Evolutionary conservation across 2,329 filamentous ascomycete genomes (phyloP).

Genomic region (Colletotrichum sp.): DNA sequence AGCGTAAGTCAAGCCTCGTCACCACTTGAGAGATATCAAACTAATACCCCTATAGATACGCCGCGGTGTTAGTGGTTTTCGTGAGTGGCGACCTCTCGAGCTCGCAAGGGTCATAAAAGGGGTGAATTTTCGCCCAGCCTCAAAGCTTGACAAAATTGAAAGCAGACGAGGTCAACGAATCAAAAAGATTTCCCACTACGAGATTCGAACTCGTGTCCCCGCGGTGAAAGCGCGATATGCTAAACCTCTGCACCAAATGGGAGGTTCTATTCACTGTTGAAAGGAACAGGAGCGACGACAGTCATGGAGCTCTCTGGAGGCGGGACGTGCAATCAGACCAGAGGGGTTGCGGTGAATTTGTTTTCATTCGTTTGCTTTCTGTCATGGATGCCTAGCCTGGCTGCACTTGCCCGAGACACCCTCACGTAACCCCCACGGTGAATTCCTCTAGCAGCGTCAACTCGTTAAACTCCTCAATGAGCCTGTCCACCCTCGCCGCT

Average conservation of each 20-base stretch:
- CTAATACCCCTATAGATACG: not conserved
- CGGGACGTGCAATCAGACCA: not conserved
- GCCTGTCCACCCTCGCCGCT: slow-evolving; percentile 34
- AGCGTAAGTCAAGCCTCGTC: not conserved
- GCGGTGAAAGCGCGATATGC: not conserved
- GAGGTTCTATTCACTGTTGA: not conserved
- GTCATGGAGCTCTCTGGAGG: not conserved
- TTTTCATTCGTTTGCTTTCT: not conserved
- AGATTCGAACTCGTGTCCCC: not conserved
- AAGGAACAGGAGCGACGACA: not conserved
- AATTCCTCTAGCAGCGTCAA: slow-evolving; percentile 12
- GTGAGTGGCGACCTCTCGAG: not conserved
- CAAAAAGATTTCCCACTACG: not conserved
- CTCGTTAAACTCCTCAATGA: slow-evolving; percentile 37
- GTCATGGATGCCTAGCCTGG: not conserved
- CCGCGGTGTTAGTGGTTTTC: slow-evolving; percentile 20
- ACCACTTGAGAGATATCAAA: rapidly evolving
- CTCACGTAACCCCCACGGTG: slow-evolving; percentile 5
- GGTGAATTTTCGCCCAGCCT: not conserved
- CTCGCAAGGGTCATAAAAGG: not conserved
- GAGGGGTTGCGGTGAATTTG: not conserved
- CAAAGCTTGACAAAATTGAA: too few species aligned
- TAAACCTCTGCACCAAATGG: not conserved
- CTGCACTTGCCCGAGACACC: not conserved
- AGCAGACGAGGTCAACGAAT: not conserved